Base-by-base conservation (phyloP, 1,284 basidiomycete genomes). In the Trametes sp. region DNA sequence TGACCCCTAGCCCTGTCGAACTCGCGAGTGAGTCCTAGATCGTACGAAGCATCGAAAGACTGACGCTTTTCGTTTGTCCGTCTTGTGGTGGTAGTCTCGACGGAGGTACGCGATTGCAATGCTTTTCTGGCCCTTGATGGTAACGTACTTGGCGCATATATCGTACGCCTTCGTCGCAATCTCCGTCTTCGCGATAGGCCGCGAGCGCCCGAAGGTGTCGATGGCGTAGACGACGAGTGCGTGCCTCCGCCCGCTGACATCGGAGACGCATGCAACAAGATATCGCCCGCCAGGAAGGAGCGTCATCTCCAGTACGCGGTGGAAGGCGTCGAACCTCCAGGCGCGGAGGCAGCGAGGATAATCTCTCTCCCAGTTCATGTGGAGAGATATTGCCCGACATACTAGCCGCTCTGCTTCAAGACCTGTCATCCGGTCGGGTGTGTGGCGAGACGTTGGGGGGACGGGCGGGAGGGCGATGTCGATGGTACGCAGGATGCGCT, bases 271-370 rank as follows among this genome's bases (percentile, higher is more conserved):
- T 0, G 86, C 86, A 31, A 90, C 76, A 61, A 91, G 79, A 64
- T 87, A 89, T 66, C 88, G 87, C 24, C 90, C 88, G 1, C 90
- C 90, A 4, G 90, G 87, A 8, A 91, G 80, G 26, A 89, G 71
- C 33, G 80, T 80, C 80, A 92, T 84, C 33, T 87, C 84, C 42
- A 84, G 78, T 29, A 89, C 76, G 57, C 81, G 77, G 59, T 84
- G 77, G 57, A 81, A 77, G 0, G 82, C 71, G 26, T 76, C 69
- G 50, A 84, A 74, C 7, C 74, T 67, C 61, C 78, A 75, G 8
- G 72, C 69, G 19, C 73, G 72, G 33, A 76, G 70, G 28, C 48
- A 58, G 8, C 54, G 53, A 0, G 69, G 67, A 16, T 44, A 29
- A 1, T 21, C 33, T 2, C 49, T 54, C 8, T 59, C 57, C 69